Conservation (phyloP, 106 monocot genomes). For the Apostasia ramifera region DNA sequence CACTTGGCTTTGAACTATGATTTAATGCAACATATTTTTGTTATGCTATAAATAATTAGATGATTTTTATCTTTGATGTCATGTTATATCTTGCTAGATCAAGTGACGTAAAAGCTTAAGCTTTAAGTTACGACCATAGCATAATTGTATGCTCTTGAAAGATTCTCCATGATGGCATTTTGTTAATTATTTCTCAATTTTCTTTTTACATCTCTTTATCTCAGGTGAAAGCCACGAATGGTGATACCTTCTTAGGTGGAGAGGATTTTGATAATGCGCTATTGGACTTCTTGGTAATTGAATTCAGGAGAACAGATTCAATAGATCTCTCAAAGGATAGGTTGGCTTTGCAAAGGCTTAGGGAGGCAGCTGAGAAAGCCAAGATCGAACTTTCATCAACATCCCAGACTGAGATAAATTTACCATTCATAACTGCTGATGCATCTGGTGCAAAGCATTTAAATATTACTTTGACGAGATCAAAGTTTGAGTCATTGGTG, state of each 20-base stretch:
- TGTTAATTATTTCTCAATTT: background rate
- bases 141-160: too few relatives aligned
- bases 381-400: constrained; percentile 87
- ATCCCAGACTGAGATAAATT: constrained; percentile 74
- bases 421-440: constrained; percentile 88
- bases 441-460: constrained; percentile 77
- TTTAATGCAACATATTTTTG: too few relatives aligned
- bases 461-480: constrained; percentile 74
- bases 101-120: too few relatives aligned
- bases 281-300: constrained; percentile 64
- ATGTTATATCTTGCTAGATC: too few relatives aligned
- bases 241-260: constrained; percentile 85
- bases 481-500: constrained; percentile 74
- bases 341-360: constrained; percentile 65
- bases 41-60: too few relatives aligned
- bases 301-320: constrained; percentile 63
- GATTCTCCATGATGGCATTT: too few relatives aligned
- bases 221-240: constrained; percentile 89
- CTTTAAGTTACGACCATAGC: too few relatives aligned
- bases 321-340: constrained; percentile 83
- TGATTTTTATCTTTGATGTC: too few relatives aligned
- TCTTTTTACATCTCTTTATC: background rate
- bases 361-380: constrained; percentile 89
- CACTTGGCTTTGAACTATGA: too few relatives aligned
- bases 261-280: constrained; percentile 89